Evolutionary conservation across 1,139 yeast genomes (phyloP).

Genomic region (Wickerhamiella infanticola): DNA sequence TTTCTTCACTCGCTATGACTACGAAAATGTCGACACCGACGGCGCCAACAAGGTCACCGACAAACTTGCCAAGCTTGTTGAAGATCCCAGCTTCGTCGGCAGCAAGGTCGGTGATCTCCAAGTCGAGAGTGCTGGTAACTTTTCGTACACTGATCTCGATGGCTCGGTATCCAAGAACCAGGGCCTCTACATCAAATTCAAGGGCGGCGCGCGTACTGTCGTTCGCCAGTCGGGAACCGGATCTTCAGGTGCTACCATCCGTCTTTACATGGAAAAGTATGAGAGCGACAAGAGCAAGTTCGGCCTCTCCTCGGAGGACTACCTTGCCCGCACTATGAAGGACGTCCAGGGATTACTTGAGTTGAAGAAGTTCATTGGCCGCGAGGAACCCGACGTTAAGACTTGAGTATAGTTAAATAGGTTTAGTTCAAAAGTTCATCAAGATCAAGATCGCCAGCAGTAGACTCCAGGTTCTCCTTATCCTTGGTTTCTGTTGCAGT

Average conservation of each 20-base stretch:
- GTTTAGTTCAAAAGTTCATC: constrained; percentile 5
- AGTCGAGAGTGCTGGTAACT: constrained; percentile 69
- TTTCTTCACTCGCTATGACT: constrained; percentile 94
- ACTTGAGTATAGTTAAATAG: constrained; percentile 31
- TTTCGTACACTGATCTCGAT: constrained; percentile 85
- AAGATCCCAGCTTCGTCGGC: constrained; percentile 31
- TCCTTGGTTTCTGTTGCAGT: constrained; percentile 6
- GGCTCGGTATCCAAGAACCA: constrained; percentile 86
- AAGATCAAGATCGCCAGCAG: constrained; percentile 5
- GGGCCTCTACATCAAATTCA: constrained; percentile 74
- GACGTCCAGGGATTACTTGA: constrained; percentile 53
- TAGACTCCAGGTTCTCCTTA: constrained; percentile 6
- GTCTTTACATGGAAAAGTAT: constrained; percentile 82
- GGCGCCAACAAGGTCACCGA: constrained; percentile 61
- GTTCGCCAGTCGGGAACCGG: constrained; percentile 96
- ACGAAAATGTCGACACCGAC: constrained; percentile 62
- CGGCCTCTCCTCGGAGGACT: constrained; percentile 47
- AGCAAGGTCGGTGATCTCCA: constrained; percentile 31
- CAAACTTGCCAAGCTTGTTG: constrained; percentile 36
- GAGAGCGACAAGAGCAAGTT: constrained; percentile 42
- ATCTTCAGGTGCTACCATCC: constrained; percentile 92
- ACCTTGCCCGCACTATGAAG: constrained; percentile 44
- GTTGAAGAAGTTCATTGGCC: constrained; percentile 61
- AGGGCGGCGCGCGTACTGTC: constrained; percentile 72
- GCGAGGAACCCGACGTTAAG: constrained; percentile 76